Base-by-base conservation (phyloP, 495 filamentous ascomycete species). In the Astrothelium subdiscretum region DNA sequence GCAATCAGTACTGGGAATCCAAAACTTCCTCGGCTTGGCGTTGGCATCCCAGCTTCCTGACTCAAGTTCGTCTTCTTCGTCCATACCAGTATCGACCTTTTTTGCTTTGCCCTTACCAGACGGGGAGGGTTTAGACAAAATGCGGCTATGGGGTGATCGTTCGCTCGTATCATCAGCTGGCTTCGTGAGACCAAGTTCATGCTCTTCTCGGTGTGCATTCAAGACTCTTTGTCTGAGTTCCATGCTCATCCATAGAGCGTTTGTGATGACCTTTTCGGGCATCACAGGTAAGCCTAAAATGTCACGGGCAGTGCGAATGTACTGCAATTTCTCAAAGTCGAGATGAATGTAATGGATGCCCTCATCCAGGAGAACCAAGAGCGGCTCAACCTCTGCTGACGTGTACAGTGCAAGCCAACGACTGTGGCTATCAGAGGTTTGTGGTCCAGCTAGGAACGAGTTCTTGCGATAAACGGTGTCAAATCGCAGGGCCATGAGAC, bases 291-390 rank as follows among this genome's bases (percentile, higher is more conserved):
- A 65, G 13, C 81, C 81, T 26, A 85, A 73, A n/a, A 79, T 66
- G 67, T 85, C 82, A 31, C 74, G 71, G 31, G 80, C 73, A 24
- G 68, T 64, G 1, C 74, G 74, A 61, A 85, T 82, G 68, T 77
- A 78, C 63, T 84, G 78, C 22, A 85, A 65, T 63, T 84, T 80
- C 63, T 84, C 82, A 63, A 83, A 85, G 40, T 77, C 75, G 62
- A 85, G 74, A 68, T 85, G 82, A n/a, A 82, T 72, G 65, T 84
- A 85, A 69, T 85, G 82, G 31, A 85, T 82, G 27, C 81, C 82
- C 69, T 81, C 77, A 63, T 85, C 80, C 18, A 85, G 69, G 4
- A 85, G 68, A 3, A 81, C 78, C 15, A 81, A 68, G n/a, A 85
- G 68, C n/a, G 81, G 80, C 60, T 78, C 78, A 42, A 85, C 70